Evolutionary conservation across 345 rosid genomes (phyloP), one percentile per base, ranked within the genome.

Genomic region (Eutrema heterophyllum): DNA sequence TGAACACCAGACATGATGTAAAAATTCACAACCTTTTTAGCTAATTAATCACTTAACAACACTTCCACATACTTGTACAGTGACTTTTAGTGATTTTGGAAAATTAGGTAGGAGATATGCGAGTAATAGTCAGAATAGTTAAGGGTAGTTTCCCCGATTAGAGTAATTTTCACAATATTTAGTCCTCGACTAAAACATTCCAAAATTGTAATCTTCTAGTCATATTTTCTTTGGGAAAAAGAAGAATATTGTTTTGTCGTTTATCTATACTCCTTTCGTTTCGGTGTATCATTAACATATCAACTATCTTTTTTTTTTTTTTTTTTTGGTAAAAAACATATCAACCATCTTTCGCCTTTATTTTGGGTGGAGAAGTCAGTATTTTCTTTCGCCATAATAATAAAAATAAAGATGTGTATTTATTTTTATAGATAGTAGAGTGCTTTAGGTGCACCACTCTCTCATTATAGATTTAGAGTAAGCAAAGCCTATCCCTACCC

Each of bases 401-500:
- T 5, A 36, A 10, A 24, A 27, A 18, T 27, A 39, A 35, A 48
- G 15, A 61, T 16, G 11, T 39, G 27, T 43, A 27, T 24, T 6
- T 53, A 16, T 16, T 11, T 64, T 9, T 48, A 16, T 48, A 64
- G 5, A 64, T 9, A 16, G 56, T 33, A 24, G 49, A 45, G 57
- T 65, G 78, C 15, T 65, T 57, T 74, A 56, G 59, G 72, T 74
- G 36, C 67, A 74, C 78, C 66, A 66, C 67, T 18, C 72, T 56
- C 59, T 60, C 65, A 45, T 36, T 55, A 58, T 57, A 64, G 6
- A 21, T 43, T 24, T 54, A 32, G 55, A 18, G 13, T 55, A 54
- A 54, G 56, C 63, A 44, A 64, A 40, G 5, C 14, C 36, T 69
- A 35, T 32, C 35, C 29, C 11, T 5, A 27, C 18, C 33, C 16